Conservation (phyloP, 768 basidiomycete genomes). For the Paxillus rubicundulus region DNA sequence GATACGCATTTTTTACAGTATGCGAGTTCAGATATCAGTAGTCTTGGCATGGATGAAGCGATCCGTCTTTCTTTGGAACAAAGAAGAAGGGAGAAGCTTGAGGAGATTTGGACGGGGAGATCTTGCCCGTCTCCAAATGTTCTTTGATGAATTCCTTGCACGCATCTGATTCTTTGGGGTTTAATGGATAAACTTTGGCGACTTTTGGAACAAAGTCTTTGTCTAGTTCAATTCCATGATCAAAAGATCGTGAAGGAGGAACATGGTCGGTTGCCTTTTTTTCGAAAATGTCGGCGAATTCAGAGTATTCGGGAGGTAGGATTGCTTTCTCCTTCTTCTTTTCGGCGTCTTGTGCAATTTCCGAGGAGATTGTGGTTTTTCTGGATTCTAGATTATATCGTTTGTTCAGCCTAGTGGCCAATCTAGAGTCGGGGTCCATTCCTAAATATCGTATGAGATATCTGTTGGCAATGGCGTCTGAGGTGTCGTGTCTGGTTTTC, state of each 20-base stretch:
- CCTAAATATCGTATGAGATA: too few relatives aligned
- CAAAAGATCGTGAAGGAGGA: neutral
- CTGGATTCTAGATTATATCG: too few relatives aligned
- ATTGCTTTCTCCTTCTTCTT: too few relatives aligned
- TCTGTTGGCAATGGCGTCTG: too few relatives aligned
- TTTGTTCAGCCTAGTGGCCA: too few relatives aligned
- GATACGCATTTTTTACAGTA: neutral
- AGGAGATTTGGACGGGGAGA: neutral
- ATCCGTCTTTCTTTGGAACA: neutral
- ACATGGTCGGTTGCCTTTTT: too few relatives aligned
- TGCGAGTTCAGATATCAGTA: neutral
- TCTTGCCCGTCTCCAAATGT: neutral
- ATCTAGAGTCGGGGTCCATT: too few relatives aligned
- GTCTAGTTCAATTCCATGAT: neutral
- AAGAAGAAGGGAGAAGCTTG: neutral
- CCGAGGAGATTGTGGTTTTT: too few relatives aligned
- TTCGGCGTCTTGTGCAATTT: too few relatives aligned
- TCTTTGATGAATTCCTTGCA: neutral
- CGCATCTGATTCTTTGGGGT: neutral
- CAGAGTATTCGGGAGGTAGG: too few relatives aligned
- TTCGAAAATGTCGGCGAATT: too few relatives aligned
- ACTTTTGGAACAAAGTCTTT: neutral
- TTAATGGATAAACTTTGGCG: neutral
- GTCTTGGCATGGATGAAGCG: neutral
- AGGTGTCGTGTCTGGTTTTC: too few relatives aligned